These are phyloP conservation scores for Fusarium sp. DNA, from an alignment of 2,329 filamentous ascomycete species.

Conservation along the genomic window DNA sequence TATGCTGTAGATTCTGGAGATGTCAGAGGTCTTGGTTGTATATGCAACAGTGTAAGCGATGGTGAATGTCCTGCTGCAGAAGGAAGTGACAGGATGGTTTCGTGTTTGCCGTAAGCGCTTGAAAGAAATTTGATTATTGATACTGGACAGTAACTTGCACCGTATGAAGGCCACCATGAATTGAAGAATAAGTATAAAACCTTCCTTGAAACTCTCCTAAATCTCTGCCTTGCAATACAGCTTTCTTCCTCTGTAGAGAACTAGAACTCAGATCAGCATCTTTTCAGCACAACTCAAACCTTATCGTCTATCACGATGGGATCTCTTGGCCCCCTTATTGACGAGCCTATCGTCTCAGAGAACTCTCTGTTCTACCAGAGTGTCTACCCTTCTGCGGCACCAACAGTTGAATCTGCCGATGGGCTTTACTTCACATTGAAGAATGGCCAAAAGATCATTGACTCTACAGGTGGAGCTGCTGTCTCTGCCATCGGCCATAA, in stretches of 20 bases:
- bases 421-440: not conserved
- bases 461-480: not conserved
- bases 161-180: not conserved
- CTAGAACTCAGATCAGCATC: not conserved
- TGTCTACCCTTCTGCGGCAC: not conserved
- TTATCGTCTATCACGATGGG: not conserved
- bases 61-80: not conserved
- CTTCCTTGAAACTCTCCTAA: not conserved
- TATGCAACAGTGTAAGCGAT: not conserved
- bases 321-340: not conserved
- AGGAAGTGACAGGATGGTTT: not conserved
- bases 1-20: not conserved
- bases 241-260: not conserved
- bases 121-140: not conserved
- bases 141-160: not conserved
- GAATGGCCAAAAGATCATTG: not conserved
- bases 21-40: not conserved
- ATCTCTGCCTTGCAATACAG: accelerated
- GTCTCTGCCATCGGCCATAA: not conserved
- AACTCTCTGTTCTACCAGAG: not conserved
- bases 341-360: not conserved
- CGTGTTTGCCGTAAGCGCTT: not conserved
- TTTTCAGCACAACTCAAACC: too few relatives aligned
- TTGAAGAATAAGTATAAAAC: not conserved
- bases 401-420: not conserved